Percentiles rank a stretch among this genome's conserved stretches.
Conservation (phyloP, 2,329 filamentous ascomycete species). For the Ophiostoma himal-ulmi region DNA sequence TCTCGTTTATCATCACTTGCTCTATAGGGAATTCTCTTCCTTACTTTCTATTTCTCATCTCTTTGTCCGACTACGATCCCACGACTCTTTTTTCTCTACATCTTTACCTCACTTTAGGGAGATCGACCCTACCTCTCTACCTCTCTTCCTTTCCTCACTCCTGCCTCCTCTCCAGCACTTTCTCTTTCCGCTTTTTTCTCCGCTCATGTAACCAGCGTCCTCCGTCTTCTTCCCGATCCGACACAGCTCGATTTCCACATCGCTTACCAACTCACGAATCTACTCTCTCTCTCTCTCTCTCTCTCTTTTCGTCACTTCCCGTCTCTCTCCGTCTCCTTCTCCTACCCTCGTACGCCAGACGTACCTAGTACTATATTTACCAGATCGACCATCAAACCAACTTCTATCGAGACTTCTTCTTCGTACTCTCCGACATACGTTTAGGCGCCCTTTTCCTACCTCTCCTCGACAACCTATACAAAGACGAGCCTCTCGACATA, state of each 20-base stretch:
- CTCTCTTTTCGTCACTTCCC: background rate
- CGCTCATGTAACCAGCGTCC: background rate
- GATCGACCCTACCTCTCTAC: background rate
- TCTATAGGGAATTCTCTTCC: background rate
- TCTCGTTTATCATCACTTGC: slow-evolving; percentile 4
- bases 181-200: background rate
- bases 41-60: background rate
- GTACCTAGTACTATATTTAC: background rate
- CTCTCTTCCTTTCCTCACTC: background rate
- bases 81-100: background rate
- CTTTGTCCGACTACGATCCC: background rate
- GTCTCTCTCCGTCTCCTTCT: background rate
- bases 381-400: background rate
- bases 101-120: background rate
- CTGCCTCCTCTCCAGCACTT: background rate
- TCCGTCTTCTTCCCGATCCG: slow-evolving; percentile 2
- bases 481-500: background rate
- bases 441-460: background rate
- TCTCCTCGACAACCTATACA: background rate
- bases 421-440: background rate
- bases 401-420: background rate
- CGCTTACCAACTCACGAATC: slow-evolving; percentile 3
- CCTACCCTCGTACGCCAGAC: background rate
- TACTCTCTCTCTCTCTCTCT: background rate
- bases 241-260: background rate